phyloP scores from a whole-genome alignment of 495 filamentous ascomycete species.

The Hypomontagnella submonticulosa region DNA sequence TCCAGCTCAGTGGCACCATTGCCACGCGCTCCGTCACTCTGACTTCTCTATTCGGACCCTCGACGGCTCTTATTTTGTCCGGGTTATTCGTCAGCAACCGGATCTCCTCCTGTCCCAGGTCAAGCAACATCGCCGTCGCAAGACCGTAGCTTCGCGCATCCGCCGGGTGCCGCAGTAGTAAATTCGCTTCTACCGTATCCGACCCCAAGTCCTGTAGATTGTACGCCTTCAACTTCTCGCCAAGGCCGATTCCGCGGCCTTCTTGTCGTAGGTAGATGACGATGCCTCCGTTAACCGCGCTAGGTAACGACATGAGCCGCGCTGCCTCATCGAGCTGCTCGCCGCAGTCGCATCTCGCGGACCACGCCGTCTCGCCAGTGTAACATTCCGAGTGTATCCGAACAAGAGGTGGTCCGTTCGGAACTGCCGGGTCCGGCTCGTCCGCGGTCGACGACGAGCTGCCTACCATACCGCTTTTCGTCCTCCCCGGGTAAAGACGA shows the following conservation, averaged over 20 bases:
- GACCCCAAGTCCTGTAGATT: slow-evolving; percentile 95
- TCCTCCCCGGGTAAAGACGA: slow-evolving; percentile 84
- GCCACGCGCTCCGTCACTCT: slow-evolving; percentile 88
- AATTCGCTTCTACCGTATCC: slow-evolving; percentile 96
- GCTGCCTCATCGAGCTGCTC: slow-evolving; percentile 98
- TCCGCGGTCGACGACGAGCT: slow-evolving; percentile 7
- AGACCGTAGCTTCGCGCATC: slow-evolving; percentile 94
- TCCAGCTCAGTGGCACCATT: slow-evolving; percentile 97
- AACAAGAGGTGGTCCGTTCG: slow-evolving; percentile 70
- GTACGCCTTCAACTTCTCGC: slow-evolving; percentile 97
- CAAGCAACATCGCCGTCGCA: slow-evolving; percentile 91
- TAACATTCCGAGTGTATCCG: slow-evolving; percentile 99
- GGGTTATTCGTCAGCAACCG: slow-evolving; percentile 96
- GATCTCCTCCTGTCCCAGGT: slow-evolving; percentile 82
- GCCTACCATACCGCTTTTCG: slow-evolving; percentile 67
- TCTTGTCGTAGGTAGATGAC: slow-evolving; percentile 97
- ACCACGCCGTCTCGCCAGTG: slow-evolving; percentile 98
- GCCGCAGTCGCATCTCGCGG: slow-evolving; percentile 95
- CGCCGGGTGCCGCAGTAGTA: slow-evolving; percentile 89
- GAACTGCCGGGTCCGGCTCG: slow-evolving; percentile 30
- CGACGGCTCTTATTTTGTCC: slow-evolving; percentile 93
- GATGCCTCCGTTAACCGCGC: slow-evolving; percentile 77
- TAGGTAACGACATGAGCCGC: slow-evolving; percentile 85
- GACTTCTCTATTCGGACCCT: slow-evolving; percentile 88
- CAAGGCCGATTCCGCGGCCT: slow-evolving; percentile 92